These are phyloP conservation scores for Ramalina intermedia DNA, from an alignment of 495 filamentous ascomycete species.

Conservation along the genomic window DNA sequence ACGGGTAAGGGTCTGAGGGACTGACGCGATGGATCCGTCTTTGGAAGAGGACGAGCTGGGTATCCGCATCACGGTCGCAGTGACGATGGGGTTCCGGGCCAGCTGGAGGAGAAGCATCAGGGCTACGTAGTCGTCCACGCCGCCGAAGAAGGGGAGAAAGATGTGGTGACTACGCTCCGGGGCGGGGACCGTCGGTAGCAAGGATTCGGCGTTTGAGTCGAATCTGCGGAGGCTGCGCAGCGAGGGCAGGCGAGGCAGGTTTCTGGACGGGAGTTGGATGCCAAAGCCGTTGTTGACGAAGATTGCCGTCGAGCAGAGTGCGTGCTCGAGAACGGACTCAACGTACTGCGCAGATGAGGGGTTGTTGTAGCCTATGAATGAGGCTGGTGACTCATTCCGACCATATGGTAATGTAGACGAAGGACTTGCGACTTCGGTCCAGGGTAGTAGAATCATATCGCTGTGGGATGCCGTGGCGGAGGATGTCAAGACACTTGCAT, in stretches of 20 bases:
- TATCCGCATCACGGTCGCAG: slow-evolving; percentile 52
- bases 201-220: background rate
- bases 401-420: slow-evolving; percentile 30
- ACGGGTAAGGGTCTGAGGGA: background rate
- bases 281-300: slow-evolving; percentile 67
- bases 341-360: slow-evolving; percentile 52
- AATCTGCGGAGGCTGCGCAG: slow-evolving; percentile 21
- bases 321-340: slow-evolving; percentile 41
- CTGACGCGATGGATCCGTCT: slow-evolving; percentile 14
- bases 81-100: slow-evolving; percentile 59
- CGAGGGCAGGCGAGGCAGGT: slow-evolving; percentile 19
- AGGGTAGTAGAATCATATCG: slow-evolving; percentile 78
- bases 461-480: slow-evolving; percentile 53
- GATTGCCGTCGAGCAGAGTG: slow-evolving; percentile 58
- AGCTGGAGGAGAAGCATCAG: slow-evolving; percentile 71
- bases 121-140: slow-evolving; percentile 69
- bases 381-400: background rate
- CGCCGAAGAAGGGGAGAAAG: slow-evolving; percentile 78
- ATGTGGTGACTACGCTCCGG: slow-evolving; percentile 66
- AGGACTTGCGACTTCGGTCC: slow-evolving; percentile 71
- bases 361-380: slow-evolving; percentile 12
- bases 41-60: slow-evolving; percentile 16
- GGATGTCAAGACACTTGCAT: slow-evolving; percentile 57
- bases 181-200: slow-evolving; percentile 27
- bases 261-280: slow-evolving; percentile 19